These are phyloP conservation scores for Teunomyces pallodes DNA, from an alignment of 805 yeast genomes.

Conservation along the genomic window DNA sequence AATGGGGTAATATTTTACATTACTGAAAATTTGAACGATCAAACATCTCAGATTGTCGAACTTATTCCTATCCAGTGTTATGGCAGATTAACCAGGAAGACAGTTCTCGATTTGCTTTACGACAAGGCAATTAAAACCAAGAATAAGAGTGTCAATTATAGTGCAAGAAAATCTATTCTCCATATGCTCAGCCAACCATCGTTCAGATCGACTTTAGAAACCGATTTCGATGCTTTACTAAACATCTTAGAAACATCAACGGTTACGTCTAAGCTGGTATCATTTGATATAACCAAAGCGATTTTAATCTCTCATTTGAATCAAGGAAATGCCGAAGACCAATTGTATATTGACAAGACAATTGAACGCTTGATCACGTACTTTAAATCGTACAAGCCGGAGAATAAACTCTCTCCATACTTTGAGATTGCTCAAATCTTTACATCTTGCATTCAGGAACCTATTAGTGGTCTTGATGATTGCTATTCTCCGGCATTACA, in stretches of 20 bases:
- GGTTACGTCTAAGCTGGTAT: background rate
- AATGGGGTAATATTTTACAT: conserved; percentile 22
- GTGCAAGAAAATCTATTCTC: conserved; percentile 23
- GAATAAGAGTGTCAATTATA: conserved; percentile 1
- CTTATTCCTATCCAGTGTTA: conserved; percentile 52
- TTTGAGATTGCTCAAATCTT: conserved; percentile 3
- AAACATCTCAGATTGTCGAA: conserved; percentile 10
- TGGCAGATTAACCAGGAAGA: conserved; percentile 10
- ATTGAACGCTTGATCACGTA: conserved; percentile 13
- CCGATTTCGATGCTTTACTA: conserved; percentile 26
- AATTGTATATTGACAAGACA: conserved; percentile 18
- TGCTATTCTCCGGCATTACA: background rate
- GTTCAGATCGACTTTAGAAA: conserved; percentile 51
- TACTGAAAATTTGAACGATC: conserved; percentile 5
- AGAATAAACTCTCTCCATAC: background rate
- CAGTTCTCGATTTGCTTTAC: conserved; percentile 13
- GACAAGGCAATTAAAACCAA: conserved; percentile 2
- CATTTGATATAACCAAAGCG: conserved; percentile 16
- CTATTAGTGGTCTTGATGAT: background rate
- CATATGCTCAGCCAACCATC: conserved; percentile 52
- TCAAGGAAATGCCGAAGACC: conserved; percentile 32
- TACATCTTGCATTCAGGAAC: background rate
- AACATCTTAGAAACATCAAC: conserved; percentile 4
- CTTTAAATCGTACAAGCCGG: conserved; percentile 5
- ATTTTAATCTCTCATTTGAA: conserved; percentile 42